Base-by-base conservation (phyloP, 768 basidiomycete species). In the Clathrus columnatus region DNA sequence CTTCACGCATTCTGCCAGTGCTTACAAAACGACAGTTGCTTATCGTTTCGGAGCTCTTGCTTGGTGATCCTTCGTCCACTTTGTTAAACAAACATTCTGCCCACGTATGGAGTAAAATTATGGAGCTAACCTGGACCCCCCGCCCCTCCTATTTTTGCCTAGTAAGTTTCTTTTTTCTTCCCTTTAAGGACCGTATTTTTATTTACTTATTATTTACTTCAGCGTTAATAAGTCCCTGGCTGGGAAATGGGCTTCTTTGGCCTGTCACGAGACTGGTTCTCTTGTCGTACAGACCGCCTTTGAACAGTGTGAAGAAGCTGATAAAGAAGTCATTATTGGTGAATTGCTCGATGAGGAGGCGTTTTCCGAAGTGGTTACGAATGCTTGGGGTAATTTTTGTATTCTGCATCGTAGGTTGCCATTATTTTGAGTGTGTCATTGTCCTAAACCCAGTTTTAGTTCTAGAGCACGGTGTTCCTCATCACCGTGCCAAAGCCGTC, bases 101-200 rank as follows among this genome's bases (percentile, higher is more conserved):
- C 48, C 90, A 92, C 65, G 90, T 92, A 28, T 92, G 90, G 89
- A 90, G 87, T 70, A 91, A 91, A 85, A 89, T 92, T 62, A 92
- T 92, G 90, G 90, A 92, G 66, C 69, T 92, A 29, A 84, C 83
- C 4, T 92, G 90, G 90, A 86, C 86, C 1, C 76, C 89, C 88
- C 36, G 87, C 87, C 0, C 90, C 90, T 23, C 90, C 90, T 2
- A 91, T 92, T 64, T 92, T 92, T 64, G 80, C 85, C 2, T 89
- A 83, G 89, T 90, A 67, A 62, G 85, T 73, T 42, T 23, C 20
- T 56, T 26, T 18, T 43, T 20, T 6, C 28, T 20, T 32, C 56
- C 46, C 59, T 7, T 54, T 27, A 10, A 29, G 43, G n/a, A 26
- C n/a, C n/a, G n/a, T n/a, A n/a, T n/a, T n/a, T n/a, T n/a, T n/a